Percentiles rank a stretch among this genome's conserved stretches.
Evolutionary conservation across 305 asterid genomes (phyloP).

Genomic region (Fraxinus sp.): DNA sequence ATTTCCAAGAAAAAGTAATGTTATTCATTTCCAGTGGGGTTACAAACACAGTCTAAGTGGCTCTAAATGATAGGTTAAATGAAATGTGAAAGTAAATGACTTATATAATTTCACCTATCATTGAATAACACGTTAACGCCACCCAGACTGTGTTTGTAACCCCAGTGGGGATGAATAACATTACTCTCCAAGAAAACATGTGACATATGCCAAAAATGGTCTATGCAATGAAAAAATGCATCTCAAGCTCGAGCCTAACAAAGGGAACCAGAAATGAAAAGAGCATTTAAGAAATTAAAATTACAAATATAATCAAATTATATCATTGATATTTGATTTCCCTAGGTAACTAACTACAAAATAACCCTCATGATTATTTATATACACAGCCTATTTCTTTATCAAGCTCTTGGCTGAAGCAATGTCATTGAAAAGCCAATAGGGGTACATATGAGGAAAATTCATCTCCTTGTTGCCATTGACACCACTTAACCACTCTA

Average conservation of each 20-base stretch:
- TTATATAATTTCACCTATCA: no score
- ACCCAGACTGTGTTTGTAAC: no score
- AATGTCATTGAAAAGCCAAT: neutral
- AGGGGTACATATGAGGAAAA: neutral
- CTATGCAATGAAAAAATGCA: neutral
- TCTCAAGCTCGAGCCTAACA: neutral
- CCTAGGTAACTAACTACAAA: neutral
- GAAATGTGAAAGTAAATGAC: no score
- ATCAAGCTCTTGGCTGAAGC: neutral
- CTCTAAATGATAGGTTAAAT: no score
- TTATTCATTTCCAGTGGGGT: no score
- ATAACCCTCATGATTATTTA: neutral
- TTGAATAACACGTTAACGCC: no score
- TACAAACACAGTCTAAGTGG: no score
- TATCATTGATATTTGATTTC: neutral
- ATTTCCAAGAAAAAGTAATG: no score
- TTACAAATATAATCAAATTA: neutral
- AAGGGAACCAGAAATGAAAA: neutral
- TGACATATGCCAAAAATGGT: neutral
- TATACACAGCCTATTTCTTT: neutral
- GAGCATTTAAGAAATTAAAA: neutral
- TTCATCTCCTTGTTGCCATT: neutral
- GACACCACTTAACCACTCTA: no score
- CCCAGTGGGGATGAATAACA: no score
- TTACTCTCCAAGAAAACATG: no score